Conservation (phyloP, 306 rosid genomes). For the Pterocarpus macrocarpus region DNA sequence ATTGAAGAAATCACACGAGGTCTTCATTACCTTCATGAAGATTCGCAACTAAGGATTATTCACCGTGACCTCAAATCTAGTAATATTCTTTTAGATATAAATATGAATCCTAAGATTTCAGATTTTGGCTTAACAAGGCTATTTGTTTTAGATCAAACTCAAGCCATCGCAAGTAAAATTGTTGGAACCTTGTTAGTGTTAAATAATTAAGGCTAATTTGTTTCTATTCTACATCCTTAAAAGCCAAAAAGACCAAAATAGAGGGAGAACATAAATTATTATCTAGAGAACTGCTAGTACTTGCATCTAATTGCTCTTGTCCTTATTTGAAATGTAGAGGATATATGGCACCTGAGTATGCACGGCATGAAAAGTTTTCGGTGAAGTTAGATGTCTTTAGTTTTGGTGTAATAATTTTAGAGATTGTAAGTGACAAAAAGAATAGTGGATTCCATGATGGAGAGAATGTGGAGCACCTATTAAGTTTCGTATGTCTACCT, state of each 20-base stretch:
- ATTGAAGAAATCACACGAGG: slow-evolving; percentile 53
- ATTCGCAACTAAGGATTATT: slow-evolving; percentile 53
- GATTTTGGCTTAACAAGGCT: slow-evolving; percentile 62
- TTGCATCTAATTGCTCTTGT: neutral
- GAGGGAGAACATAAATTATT: neutral
- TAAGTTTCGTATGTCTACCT: slow-evolving; percentile 47
- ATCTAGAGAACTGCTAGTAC: slow-evolving; percentile 10
- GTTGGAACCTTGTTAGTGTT: slow-evolving; percentile 55
- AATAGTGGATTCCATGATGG: slow-evolving; percentile 34
- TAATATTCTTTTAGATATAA: slow-evolving; percentile 52
- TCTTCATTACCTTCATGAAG: slow-evolving; percentile 61
- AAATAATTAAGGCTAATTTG: neutral
- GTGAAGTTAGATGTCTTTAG: slow-evolving; percentile 60
- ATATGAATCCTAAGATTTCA: slow-evolving; percentile 56
- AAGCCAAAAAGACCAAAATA: neutral
- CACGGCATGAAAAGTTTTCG: slow-evolving; percentile 52
- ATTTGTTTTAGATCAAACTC: slow-evolving; percentile 50
- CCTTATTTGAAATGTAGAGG: slow-evolving; percentile 44
- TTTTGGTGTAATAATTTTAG: slow-evolving; percentile 60
- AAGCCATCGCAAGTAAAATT: slow-evolving; percentile 43
- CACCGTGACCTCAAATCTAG: slow-evolving; percentile 64
- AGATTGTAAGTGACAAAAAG: slow-evolving; percentile 55
- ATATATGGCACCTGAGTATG: slow-evolving; percentile 69
- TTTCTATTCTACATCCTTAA: neutral
- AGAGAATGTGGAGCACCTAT: slow-evolving; percentile 39